Percentiles rank a stretch among this genome's conserved stretches.
Conservation (phyloP, 2,329 filamentous ascomycete genomes). For the Aspergillus texensis region DNA sequence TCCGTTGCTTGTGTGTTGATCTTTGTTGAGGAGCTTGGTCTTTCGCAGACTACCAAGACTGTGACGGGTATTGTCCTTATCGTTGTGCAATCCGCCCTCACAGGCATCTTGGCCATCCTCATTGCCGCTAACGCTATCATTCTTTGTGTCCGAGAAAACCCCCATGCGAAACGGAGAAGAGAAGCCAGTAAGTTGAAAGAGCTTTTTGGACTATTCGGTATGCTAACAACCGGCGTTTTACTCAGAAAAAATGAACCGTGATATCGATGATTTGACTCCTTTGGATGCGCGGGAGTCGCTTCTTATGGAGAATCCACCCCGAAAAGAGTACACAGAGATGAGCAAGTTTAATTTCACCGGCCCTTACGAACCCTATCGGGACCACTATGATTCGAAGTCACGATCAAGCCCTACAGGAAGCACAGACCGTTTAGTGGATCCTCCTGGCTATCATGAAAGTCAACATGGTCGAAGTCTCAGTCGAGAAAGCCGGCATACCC, state of each 20-base stretch:
- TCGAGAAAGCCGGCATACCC: conserved; percentile 27
- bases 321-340: conserved; percentile 37
- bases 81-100: conserved; percentile 83
- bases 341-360: conserved; percentile 45
- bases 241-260: conserved; percentile 73
- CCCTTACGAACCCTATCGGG: conserved; percentile 45
- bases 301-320: conserved; percentile 64
- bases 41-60: conserved; percentile 90
- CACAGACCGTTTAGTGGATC: conserved; percentile 37
- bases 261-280: conserved; percentile 80
- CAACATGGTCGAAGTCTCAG: conserved; percentile 30
- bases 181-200: conserved; percentile 72
- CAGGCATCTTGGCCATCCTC: conserved; percentile 79
- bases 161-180: conserved; percentile 84
- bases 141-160: conserved; percentile 81
- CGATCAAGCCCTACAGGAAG: conserved; percentile 34
- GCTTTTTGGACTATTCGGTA: not conserved
- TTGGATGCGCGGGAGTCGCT: conserved; percentile 73
- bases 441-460: conserved; percentile 29
- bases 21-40: conserved; percentile 90
- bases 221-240: conserved; percentile 16
- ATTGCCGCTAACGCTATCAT: conserved; percentile 89
- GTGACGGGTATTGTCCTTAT: conserved; percentile 92
- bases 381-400: conserved; percentile 27
- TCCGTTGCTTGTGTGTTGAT: conserved; percentile 87